Base-by-base conservation (phyloP, 176 grass and related monocot genomes). In the Paspalum vaginatum region DNA sequence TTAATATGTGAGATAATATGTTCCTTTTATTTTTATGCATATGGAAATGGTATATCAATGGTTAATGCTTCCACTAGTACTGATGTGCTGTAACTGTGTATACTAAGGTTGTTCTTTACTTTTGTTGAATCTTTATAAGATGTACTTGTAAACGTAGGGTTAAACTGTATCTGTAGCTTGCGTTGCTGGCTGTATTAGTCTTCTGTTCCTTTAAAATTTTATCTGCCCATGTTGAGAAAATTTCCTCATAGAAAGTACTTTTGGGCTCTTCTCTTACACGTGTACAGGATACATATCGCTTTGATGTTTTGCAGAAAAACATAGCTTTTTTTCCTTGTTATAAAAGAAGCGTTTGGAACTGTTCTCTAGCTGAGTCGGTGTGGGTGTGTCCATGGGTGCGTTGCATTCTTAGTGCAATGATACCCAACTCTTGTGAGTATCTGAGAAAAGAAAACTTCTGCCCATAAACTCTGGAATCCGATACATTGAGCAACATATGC, bases 11-110 rank as follows among this genome's bases (percentile, higher is more conserved):
- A 21, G 55, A 25, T 58, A 26, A 61, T 42, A 5, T 55, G 14
- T 42, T 44, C 16, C 32, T 42, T 43, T 53, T 32, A 32, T 74
- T 26, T 37, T 82, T 15, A 20, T 74, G 80, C 69, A 18, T 53
- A 43, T n/a, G 22, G 13, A 82, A 20, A 51, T 10, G 24, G 21
- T 9, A 65, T 12, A 42, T 39, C 27, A 49, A 60, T 18, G 7
- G 51, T 17, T 25, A 73, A 15, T 44, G 64, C 9, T 55, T 72
- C 6, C 32, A 26, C 48, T 24, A 38, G n/a, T 16, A 6, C 38
- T 51, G 37, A 32, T 32, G 32, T 3, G 32, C 32, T 32, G 32
- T 32, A 32, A 64, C n/a, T 40, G 48, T 16, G 42, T 74, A 83
- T 27, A 56, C 20, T 75, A 5, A 37, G 32, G 39, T 46, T 7